Evolutionary conservation across 345 rosid genomes (phyloP).

Genomic region (Populus davidiana): DNA sequence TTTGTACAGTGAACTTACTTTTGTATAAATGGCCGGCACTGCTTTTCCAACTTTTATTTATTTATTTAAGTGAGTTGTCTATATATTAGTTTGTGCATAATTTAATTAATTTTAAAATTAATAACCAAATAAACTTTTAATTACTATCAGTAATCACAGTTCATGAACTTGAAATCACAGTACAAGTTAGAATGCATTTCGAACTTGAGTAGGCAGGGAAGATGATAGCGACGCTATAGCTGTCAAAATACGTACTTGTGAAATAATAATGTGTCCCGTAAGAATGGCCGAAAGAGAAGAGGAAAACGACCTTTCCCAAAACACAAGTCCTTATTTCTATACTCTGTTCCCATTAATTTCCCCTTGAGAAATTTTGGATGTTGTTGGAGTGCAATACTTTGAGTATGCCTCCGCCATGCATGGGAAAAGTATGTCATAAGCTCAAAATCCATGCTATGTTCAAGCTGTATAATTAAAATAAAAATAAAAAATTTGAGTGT

Average conservation of each 20-base stretch:
- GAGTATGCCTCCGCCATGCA: not conserved
- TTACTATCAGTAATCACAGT: no score
- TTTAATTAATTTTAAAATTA: no score
- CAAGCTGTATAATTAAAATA: no score
- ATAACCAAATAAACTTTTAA: no score
- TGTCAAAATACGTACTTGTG: not conserved
- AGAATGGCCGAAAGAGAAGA: not conserved
- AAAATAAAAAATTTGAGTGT: no score
- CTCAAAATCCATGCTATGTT: not conserved
- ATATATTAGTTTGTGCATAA: no score
- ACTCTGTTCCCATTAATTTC: not conserved
- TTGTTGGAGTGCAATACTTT: not conserved
- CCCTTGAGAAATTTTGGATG: not conserved
- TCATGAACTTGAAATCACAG: no score
- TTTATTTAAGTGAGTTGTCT: no score
- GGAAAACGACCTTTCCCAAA: not conserved
- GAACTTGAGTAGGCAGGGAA: not conserved
- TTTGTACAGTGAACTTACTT: no score
- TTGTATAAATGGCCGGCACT: not conserved
- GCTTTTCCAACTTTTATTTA: not conserved
- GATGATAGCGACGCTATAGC: constrained; percentile 1
- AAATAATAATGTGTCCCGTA: not conserved
- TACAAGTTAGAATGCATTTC: no score
- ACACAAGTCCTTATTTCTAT: not conserved
- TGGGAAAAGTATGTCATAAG: not conserved